Percentiles rank a stretch among this genome's conserved stretches.
These are phyloP conservation scores for Cyberlindnera mrakii DNA, from an alignment of 805 yeast genomes.

Conservation along the genomic window DNA sequence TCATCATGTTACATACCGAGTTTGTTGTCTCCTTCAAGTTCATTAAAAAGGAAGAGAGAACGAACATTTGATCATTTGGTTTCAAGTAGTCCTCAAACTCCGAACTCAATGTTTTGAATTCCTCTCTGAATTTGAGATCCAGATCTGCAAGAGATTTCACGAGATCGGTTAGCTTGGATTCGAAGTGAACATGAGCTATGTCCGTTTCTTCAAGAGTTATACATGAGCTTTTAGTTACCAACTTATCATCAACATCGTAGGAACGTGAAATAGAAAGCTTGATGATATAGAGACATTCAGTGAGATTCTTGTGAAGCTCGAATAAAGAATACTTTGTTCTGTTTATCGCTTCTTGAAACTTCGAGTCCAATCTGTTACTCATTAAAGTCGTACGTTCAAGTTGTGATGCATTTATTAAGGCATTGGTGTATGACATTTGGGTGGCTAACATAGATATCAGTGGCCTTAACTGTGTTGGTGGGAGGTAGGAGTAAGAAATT, in stretches of 20 bases:
- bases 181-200: constrained; percentile 20
- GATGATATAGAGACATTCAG: constrained; percentile 28
- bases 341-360: constrained; percentile 26
- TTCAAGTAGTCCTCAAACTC: constrained; percentile 24
- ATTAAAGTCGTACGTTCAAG: constrained; percentile 30
- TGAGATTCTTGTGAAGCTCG: constrained; percentile 28
- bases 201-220: constrained; percentile 15
- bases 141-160: constrained; percentile 28
- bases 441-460: constrained; percentile 28
- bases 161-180: constrained; percentile 19
- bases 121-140: constrained; percentile 29
- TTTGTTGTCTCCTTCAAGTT: constrained; percentile 37
- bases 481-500: constrained; percentile 39
- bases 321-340: constrained; percentile 28
- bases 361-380: constrained; percentile 10
- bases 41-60: constrained; percentile 43
- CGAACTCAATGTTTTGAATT: constrained; percentile 23
- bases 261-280: constrained; percentile 31
- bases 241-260: constrained; percentile 31
- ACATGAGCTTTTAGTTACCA: not conserved
- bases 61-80: constrained; percentile 45
- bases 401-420: constrained; percentile 43
- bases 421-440: constrained; percentile 31
- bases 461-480: constrained; percentile 36
- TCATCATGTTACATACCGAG: constrained; percentile 27